Evolutionary conservation across 257 asterid species (phyloP).

Genomic region (Primulina tabacum): DNA sequence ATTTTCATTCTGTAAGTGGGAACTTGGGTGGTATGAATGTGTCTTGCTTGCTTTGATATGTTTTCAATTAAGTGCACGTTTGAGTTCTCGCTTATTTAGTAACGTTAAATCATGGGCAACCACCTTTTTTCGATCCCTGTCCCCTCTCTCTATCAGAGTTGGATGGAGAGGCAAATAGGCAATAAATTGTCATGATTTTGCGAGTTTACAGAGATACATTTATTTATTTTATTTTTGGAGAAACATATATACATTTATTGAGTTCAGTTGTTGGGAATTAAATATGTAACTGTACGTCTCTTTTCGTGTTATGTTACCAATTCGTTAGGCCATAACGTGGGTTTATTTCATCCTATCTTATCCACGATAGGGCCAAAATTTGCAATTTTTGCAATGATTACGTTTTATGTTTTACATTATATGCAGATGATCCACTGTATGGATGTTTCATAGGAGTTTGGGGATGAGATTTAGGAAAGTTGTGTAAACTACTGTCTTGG

Average conservation of each 20-base stretch:
- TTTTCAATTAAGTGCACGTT: neutral
- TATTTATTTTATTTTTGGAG: no score
- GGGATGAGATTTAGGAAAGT: constrained; percentile 27
- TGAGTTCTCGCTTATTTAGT: neutral
- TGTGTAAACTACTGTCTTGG: constrained; percentile 22
- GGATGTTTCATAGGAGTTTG: constrained; percentile 23
- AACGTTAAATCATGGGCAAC: neutral
- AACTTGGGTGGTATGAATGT: neutral
- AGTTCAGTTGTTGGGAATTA: constrained; percentile 25
- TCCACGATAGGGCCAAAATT: no score
- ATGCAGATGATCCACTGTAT: neutral
- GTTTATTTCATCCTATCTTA: no score
- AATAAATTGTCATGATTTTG: constrained; percentile 17
- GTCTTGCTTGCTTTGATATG: constrained; percentile 14
- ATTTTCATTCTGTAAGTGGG: constrained; percentile 21
- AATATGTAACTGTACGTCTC: neutral
- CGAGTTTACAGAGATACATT: constrained; percentile 1
- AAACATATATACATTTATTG: constrained; percentile 11
- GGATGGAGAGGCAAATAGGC: constrained; percentile 24
- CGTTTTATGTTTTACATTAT: neutral
- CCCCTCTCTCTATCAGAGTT: constrained; percentile 14
- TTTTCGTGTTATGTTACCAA: neutral
- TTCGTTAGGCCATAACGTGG: neutral
- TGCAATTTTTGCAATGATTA: neutral
- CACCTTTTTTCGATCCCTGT: neutral